Evolutionary conservation across 2,329 filamentous ascomycete species (phyloP), one percentile per base, ranked within the genome.

Genomic region (Eurotiales sp.): DNA sequence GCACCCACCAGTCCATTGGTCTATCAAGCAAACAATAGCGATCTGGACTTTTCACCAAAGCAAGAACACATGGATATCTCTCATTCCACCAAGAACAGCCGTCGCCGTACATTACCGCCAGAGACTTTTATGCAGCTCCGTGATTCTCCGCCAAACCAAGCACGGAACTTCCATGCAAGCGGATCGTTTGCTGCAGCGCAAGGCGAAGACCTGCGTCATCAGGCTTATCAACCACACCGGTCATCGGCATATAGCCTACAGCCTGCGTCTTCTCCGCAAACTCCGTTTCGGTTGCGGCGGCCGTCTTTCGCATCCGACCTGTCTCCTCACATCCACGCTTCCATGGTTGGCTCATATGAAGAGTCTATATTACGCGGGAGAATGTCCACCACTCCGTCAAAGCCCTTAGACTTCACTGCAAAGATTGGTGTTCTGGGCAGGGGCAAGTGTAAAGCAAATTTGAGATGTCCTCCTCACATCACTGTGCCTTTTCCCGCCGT

Each of bases 291-390:
- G 75, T 76, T 19, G 75, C 81, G 14, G 68, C 79, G 90, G 39
- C 84, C 86, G 0, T 96, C 91, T 0, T 75, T 88, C 41, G 79
- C 82, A 14, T 84, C 86, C 0, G 91, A 96, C 41, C 73, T 77
- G 2, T 90, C 89, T 2, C 86, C 89, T 3, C 74, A 93, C 23
- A 88, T 92, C 51, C 90, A 95, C 69, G 91, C 92, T 8, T 91
- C 91, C 3, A 95, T 99, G 87, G 92, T 97, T 2, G 93, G 93
- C 2, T 96, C 92, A 1, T 99, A 96, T 60, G 93, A 99, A 70
- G 93, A 99, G 71, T 96, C 90, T 23, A 96, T 99, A 54, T 75
- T 99, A 2, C 84, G 90, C 42, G 93, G 93, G 34, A 84, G 93
- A 56, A 99, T 99, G 93, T 97, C 93, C 23, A 96, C 91, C 1